These are phyloP conservation scores for Pseudonitzschia pungens DNA, from an alignment of 108 stramenopile genomes.

Conservation along the genomic window DNA sequence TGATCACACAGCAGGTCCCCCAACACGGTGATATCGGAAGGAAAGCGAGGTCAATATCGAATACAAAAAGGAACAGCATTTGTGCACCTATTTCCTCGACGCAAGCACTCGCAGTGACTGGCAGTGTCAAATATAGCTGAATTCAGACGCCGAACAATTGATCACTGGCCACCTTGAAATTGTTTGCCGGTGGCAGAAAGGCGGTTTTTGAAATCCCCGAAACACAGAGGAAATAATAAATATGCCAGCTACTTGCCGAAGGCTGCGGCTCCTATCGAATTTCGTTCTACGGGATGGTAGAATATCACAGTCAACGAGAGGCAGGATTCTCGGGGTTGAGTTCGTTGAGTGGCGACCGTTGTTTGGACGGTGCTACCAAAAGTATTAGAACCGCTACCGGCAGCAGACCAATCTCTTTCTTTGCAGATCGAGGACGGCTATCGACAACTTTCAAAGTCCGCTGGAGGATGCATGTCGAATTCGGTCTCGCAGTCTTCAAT, in stretches of 20 bases:
- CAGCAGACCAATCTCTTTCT: background rate
- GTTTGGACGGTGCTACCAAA: background rate
- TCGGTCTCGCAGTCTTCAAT: background rate
- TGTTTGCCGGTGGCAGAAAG: background rate
- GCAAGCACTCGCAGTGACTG: no score
- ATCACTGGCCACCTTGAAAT: background rate
- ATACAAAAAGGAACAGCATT: no score
- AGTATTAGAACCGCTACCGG: background rate
- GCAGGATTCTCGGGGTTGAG: background rate
- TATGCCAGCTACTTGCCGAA: constrained; percentile 1
- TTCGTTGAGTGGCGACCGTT: background rate
- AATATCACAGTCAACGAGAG: background rate
- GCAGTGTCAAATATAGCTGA: no score
- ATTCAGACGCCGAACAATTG: background rate
- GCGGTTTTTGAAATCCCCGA: background rate
- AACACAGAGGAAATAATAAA: background rate
- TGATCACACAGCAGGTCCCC: no score
- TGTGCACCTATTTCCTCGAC: no score
- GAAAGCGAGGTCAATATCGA: no score
- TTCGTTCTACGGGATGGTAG: background rate
- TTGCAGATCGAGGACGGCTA: background rate
- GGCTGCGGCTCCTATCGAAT: background rate
- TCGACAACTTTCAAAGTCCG: background rate
- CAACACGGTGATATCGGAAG: no score
- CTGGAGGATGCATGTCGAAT: background rate